These are phyloP conservation scores for Fusarium armeniacum DNA, from an alignment of 2,329 filamentous ascomycete genomes.

Conservation along the genomic window DNA sequence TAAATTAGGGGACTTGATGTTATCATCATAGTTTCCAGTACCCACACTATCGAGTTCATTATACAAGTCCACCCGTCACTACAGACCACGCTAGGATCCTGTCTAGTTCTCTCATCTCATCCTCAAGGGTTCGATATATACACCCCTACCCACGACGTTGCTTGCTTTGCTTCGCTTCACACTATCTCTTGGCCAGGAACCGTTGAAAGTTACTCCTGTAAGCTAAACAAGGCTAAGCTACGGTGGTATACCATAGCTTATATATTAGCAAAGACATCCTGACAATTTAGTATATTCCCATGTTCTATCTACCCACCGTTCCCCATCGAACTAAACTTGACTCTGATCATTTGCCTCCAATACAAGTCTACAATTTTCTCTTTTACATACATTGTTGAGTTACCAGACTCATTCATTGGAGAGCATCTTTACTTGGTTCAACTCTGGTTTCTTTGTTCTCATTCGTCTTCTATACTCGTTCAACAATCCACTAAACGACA, in stretches of 20 bases:
- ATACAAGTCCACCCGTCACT: background rate
- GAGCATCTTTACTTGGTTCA: background rate
- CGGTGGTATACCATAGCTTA: constrained; percentile 1
- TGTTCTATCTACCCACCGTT: constrained; percentile 23
- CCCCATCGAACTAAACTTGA: constrained; percentile 14
- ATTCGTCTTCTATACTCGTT: constrained; percentile 2
- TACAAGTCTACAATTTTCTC: background rate
- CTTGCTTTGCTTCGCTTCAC: constrained; percentile 14
- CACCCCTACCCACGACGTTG: constrained; percentile 29
- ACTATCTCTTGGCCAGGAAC: constrained; percentile 31
- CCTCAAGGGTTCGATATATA: constrained; percentile 29
- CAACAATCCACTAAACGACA: constrained; percentile 12
- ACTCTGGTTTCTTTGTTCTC: background rate
- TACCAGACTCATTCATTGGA: constrained; percentile 24
- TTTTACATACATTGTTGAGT: constrained; percentile 5
- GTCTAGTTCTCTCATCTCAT: constrained; percentile 20
- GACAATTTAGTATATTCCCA: constrained; percentile 8
- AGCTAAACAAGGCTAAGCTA: constrained; percentile 22
- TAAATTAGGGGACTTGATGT: constrained; percentile 24
- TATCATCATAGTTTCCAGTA: constrained; percentile 27
- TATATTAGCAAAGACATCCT: constrained; percentile 4
- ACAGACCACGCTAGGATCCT: constrained; percentile 26
- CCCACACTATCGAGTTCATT: constrained; percentile 32
- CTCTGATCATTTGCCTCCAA: too few species aligned
- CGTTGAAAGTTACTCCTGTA: constrained; percentile 27